These are phyloP conservation scores for Phylloporus sp. DNA, from an alignment of 768 basidiomycete species.

Conservation along the genomic window DNA sequence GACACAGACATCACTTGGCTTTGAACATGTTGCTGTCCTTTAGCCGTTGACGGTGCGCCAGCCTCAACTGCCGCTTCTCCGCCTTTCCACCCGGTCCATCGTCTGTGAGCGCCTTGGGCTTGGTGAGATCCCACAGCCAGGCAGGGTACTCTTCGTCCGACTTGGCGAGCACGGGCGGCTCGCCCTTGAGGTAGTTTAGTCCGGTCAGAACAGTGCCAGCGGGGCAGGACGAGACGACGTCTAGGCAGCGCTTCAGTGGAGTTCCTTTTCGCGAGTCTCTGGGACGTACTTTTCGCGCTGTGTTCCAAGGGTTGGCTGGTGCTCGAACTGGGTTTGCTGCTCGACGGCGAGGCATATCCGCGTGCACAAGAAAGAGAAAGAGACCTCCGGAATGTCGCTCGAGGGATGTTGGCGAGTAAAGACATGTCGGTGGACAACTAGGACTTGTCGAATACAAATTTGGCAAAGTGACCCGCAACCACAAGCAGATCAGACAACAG, in stretches of 20 bases:
- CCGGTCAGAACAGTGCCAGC: constrained; percentile 77
- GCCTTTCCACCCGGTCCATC: constrained; percentile 73
- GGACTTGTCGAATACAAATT: background rate
- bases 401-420: constrained; percentile 8
- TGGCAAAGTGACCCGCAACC: background rate
- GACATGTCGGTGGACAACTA: constrained; percentile 17
- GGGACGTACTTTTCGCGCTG: constrained; percentile 18
- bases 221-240: constrained; percentile 56
- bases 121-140: constrained; percentile 82
- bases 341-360: constrained; percentile 11
- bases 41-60: constrained; percentile 63
- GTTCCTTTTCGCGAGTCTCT: background rate
- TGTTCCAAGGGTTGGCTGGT: constrained; percentile 4
- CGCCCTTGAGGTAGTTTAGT: constrained; percentile 77
- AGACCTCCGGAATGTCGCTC: constrained; percentile 10
- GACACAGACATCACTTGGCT: constrained; percentile 64
- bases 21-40: constrained; percentile 86
- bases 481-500: background rate
- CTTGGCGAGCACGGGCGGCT: constrained; percentile 68
- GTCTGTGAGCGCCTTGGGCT: constrained; percentile 57
- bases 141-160: constrained; percentile 83
- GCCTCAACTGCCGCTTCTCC: constrained; percentile 52
- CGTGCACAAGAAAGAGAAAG: constrained; percentile 10
- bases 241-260: background rate
- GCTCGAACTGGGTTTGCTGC: background rate